A percentile compares a stretch with the other conserved stretches of the same genome.
Evolutionary conservation across 2,329 filamentous ascomycete genomes (phyloP).

Genomic region (Verticillium klebahnii): DNA sequence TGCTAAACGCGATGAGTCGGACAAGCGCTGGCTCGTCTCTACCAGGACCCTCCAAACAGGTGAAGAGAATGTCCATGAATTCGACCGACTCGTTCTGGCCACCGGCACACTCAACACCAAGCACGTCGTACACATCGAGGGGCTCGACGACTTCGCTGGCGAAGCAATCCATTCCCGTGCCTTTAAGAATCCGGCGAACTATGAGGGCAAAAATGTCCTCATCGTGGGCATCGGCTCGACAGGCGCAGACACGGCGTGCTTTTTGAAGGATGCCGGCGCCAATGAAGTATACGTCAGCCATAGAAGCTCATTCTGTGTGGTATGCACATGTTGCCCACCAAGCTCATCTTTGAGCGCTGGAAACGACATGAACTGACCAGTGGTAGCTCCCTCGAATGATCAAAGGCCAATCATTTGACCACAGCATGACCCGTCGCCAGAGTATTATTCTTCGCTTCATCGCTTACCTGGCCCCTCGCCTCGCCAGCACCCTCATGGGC

Average conservation of each 20-base stretch:
- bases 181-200: slow-evolving; percentile 9
- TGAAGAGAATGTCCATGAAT: background rate
- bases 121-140: slow-evolving; percentile 7
- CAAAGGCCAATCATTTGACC: slow-evolving; percentile 7
- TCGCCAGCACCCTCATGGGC: background rate
- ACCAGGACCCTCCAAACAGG: background rate
- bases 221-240: slow-evolving; percentile 77
- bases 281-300: slow-evolving; percentile 10
- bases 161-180: slow-evolving; percentile 9
- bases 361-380: background rate
- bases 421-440: slow-evolving; percentile 2
- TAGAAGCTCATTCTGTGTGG: slow-evolving; percentile 5
- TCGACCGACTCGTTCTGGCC: slow-evolving; percentile 10
- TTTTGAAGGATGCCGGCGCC: slow-evolving; percentile 7
- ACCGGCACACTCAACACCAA: slow-evolving; percentile 8
- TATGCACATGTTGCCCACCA: background rate
- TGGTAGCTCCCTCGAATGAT: slow-evolving; percentile 4
- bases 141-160: slow-evolving; percentile 13
- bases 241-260: slow-evolving; percentile 54
- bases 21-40: background rate
- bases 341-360: background rate
- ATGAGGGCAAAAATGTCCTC: slow-evolving; percentile 48
- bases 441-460: slow-evolving; percentile 3
- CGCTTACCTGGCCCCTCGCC: background rate
- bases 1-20: slow-evolving; percentile 6